Conservation (phyloP, 2,329 filamentous ascomycete genomes). For the Nemania bipapillata region DNA sequence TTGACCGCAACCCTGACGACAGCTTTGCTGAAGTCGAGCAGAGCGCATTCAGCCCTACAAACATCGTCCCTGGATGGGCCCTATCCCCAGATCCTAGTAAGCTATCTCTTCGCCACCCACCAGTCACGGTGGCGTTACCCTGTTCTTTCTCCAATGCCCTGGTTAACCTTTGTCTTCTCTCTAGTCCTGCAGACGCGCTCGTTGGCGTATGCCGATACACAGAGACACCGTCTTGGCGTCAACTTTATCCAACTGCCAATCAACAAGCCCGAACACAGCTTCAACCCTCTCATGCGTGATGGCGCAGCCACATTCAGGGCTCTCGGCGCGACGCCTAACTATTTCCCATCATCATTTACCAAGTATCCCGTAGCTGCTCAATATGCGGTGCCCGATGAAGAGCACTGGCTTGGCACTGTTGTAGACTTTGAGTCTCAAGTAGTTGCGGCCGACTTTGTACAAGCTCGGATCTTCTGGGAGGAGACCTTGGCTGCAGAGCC, state of each 20-base stretch:
- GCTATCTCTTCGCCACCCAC: not conserved
- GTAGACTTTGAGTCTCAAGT: constrained; percentile 57
- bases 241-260: constrained; percentile 63
- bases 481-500: constrained; percentile 53
- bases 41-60: constrained; percentile 66
- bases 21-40: constrained; percentile 62
- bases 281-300: constrained; percentile 35
- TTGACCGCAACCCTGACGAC: constrained; percentile 59
- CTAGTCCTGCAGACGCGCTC: constrained; percentile 63
- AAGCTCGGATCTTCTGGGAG: constrained; percentile 58
- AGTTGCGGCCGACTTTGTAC: constrained; percentile 59
- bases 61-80: constrained; percentile 65
- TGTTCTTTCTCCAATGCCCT: not conserved
- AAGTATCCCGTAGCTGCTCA: constrained; percentile 45
- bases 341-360: constrained; percentile 35
- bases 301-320: constrained; percentile 27
- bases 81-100: constrained; percentile 61
- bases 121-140: not conserved
- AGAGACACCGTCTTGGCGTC: constrained; percentile 66
- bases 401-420: constrained; percentile 60
- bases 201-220: constrained; percentile 66
- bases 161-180: not conserved
- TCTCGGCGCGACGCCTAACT: constrained; percentile 33
- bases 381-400: constrained; percentile 58
- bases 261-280: constrained; percentile 33